These are phyloP conservation scores for Calendula officinalis DNA, from an alignment of 129 eudicot genomes.

Conservation along the genomic window DNA sequence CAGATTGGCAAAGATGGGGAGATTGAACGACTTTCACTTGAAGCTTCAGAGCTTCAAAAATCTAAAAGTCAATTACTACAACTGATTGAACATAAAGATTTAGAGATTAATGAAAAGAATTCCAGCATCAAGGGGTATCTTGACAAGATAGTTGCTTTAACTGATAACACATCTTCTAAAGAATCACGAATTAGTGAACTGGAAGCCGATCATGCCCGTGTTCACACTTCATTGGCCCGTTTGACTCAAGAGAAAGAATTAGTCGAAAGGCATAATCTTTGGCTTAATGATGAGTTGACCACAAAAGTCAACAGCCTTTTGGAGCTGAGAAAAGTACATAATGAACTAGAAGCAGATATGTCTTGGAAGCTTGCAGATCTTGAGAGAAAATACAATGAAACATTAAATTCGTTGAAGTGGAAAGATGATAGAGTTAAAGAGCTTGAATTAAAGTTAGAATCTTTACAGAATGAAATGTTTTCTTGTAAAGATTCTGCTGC, in stretches of 20 bases:
- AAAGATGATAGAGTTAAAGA: slow-evolving; percentile 63
- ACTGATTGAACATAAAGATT: slow-evolving; percentile 71
- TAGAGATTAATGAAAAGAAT: slow-evolving; percentile 76
- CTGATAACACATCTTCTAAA: slow-evolving; percentile 62
- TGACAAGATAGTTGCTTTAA: slow-evolving; percentile 76
- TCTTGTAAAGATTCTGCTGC: slow-evolving; percentile 69
- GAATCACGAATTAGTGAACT: slow-evolving; percentile 67
- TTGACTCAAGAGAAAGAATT: slow-evolving; percentile 79
- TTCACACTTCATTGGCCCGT: slow-evolving; percentile 48
- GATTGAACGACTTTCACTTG: slow-evolving; percentile 65
- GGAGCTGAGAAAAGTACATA: slow-evolving; percentile 59
- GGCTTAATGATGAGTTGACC: slow-evolving; percentile 94
- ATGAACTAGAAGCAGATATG: slow-evolving; percentile 81
- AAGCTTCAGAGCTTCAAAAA: slow-evolving; percentile 67
- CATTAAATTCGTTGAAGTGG: slow-evolving; percentile 51
- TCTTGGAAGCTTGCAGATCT: slow-evolving; percentile 71
- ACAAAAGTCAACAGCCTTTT: slow-evolving; percentile 56
- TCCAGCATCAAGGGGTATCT: slow-evolving; percentile 67
- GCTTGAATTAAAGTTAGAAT: slow-evolving; percentile 63
- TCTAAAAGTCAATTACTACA: slow-evolving; percentile 88
- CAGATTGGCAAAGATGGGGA: slow-evolving; percentile 90
- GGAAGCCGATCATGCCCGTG: slow-evolving; percentile 73
- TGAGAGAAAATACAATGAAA: slow-evolving; percentile 59
- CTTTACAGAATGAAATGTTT: slow-evolving; percentile 64
- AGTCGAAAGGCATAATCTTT: slow-evolving; percentile 75